phyloP scores from a whole-genome alignment of 306 rosid species.

The Pachyrhizus erosus region DNA sequence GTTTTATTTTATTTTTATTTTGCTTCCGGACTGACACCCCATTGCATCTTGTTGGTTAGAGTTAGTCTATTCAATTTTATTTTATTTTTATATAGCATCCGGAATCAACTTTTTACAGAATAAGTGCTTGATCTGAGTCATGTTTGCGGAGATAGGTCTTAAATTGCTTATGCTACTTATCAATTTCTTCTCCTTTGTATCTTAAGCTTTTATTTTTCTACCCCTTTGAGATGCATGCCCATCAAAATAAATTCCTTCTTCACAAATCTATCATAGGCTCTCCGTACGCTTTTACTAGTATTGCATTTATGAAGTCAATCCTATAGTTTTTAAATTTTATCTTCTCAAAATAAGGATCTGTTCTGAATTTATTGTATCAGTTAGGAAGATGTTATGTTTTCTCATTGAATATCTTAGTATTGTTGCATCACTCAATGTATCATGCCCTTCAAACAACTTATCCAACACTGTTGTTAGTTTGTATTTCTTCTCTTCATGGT shows the following conservation, averaged over 20 bases:
- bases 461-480: constrained; percentile 17
- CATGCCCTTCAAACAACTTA: constrained; percentile 5
- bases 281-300: constrained; percentile 1
- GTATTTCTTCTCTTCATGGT: constrained; percentile 27
- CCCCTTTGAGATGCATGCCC: background rate
- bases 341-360: constrained; percentile 4
- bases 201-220: constrained; percentile 7
- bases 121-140: constrained; percentile 1
- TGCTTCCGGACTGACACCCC: background rate
- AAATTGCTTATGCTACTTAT: background rate
- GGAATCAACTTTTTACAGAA: constrained; percentile 5
- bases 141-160: background rate
- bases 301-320: background rate
- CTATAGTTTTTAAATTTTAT: background rate
- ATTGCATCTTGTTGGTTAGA: too few species aligned
- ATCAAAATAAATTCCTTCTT: background rate
- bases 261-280: background rate
- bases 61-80: too few species aligned
- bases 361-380: constrained; percentile 4
- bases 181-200: constrained; percentile 10
- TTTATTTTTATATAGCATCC: constrained; percentile 3
- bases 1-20: background rate
- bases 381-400: constrained; percentile 31
- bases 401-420: constrained; percentile 23
- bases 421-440: background rate